Conservation (phyloP, 352 stramenopile species). For the Phytophthora fragariaefolia region DNA sequence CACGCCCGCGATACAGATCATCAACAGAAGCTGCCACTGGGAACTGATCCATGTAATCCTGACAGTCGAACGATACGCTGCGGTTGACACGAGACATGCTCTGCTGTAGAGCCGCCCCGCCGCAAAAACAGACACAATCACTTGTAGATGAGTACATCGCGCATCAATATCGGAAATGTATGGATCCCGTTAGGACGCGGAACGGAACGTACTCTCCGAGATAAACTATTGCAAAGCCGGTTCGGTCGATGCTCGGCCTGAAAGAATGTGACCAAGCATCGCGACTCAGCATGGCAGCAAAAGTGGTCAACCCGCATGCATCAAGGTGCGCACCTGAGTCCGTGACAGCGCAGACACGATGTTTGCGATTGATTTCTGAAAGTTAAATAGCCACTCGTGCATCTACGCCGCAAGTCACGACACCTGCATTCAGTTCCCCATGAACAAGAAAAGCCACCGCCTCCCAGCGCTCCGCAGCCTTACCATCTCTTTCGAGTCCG, state of each 20-base stretch:
- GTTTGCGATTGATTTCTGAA: constrained; percentile 90
- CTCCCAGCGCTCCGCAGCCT: not conserved
- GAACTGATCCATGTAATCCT: constrained; percentile 60
- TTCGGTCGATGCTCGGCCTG: constrained; percentile 57
- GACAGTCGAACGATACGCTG: constrained; percentile 81
- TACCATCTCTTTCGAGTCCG: constrained; percentile 85
- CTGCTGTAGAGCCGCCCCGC: constrained; percentile 29
- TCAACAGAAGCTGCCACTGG: constrained; percentile 42
- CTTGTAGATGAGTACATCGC: constrained; percentile 25
- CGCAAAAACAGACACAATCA: constrained; percentile 15
- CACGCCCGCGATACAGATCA: constrained; percentile 61
- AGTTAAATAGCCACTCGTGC: constrained; percentile 91
- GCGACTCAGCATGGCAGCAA: not conserved
- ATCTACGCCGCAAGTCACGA: constrained; percentile 50
- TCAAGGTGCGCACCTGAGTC: constrained; percentile 47
- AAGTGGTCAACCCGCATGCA: not conserved
- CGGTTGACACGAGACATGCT: constrained; percentile 76
- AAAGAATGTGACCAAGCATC: constrained; percentile 27
- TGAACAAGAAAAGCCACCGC: not conserved
- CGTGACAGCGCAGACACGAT: constrained; percentile 82
- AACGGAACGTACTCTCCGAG: constrained; percentile 57
- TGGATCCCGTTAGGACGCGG: constrained; percentile 5
- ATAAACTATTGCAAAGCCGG: constrained; percentile 58
- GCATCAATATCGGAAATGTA: constrained; percentile 9
- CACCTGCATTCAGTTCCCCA: constrained; percentile 8